These are phyloP conservation scores for Yarrowia keelungensis DNA, from an alignment of 805 yeast genomes.

Conservation along the genomic window DNA sequence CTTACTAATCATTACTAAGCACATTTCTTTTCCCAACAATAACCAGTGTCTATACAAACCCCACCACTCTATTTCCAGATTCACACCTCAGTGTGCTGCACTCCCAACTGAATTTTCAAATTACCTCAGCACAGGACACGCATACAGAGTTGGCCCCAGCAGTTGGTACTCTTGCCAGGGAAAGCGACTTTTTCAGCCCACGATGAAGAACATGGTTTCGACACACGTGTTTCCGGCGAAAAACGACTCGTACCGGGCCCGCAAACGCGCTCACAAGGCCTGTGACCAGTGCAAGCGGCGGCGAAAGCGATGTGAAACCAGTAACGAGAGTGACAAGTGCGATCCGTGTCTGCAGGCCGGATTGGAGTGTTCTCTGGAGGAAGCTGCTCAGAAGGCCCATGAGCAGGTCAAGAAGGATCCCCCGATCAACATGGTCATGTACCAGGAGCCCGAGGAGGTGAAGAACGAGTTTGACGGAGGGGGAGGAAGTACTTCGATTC, in stretches of 20 bases:
- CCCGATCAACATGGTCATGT: conserved; percentile 24
- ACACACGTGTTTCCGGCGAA: conserved; percentile 57
- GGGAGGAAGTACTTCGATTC: not conserved
- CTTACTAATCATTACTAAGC: too few relatives aligned
- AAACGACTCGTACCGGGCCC: conserved; percentile 52
- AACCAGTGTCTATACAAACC: too few relatives aligned
- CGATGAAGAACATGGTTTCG: conserved; percentile 30
- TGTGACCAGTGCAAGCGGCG: conserved; percentile 54
- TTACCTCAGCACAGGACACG: conserved; percentile 27
- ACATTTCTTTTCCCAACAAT: too few relatives aligned
- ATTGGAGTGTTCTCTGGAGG: conserved; percentile 48
- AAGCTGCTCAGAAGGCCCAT: conserved; percentile 1
- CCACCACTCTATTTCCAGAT: too few relatives aligned
- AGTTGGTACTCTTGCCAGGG: too few relatives aligned
- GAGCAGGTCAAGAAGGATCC: not conserved
- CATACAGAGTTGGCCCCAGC: not conserved
- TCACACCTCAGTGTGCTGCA: too few relatives aligned
- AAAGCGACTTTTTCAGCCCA: too few relatives aligned
- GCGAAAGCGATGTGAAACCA: conserved; percentile 50
- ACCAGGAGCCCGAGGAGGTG: conserved; percentile 36
- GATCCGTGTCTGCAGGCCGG: conserved; percentile 50
- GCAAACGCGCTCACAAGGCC: conserved; percentile 55
- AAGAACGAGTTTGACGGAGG: conserved; percentile 1
- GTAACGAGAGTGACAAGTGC: conserved; percentile 46
- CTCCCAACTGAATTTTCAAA: conserved; percentile 20